phyloP scores from a whole-genome alignment of 208 protist species.

The Leishmania arabica region DNA sequence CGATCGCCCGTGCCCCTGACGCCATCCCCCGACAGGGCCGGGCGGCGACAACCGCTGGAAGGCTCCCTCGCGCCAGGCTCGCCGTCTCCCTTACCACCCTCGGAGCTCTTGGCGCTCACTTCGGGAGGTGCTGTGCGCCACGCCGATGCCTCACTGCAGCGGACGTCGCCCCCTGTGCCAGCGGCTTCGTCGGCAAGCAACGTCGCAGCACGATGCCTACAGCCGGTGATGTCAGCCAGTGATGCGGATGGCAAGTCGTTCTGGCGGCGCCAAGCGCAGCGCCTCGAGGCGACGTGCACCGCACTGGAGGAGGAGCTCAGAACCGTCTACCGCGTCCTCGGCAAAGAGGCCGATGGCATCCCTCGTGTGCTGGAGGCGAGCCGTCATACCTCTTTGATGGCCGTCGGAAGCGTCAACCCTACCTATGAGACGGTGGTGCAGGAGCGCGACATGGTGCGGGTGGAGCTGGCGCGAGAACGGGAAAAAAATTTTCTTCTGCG shows the following conservation, averaged over 20 bases:
- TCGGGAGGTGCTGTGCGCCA: neutral
- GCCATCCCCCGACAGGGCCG: neutral
- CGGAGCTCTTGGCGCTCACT: neutral
- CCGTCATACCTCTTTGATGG: neutral
- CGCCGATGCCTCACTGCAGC: neutral
- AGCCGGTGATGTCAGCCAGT: neutral
- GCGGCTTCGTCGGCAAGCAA: neutral
- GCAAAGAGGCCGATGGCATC: neutral
- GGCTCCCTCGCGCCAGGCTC: neutral
- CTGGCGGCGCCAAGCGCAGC: constrained; percentile 30
- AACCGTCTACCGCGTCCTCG: constrained; percentile 16
- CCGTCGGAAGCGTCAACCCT: neutral
- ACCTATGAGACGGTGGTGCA: constrained; percentile 13
- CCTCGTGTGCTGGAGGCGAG: neutral
- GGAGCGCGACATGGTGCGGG: constrained; percentile 36
- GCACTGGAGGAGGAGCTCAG: constrained; percentile 18
- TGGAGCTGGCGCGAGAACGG: constrained; percentile 35
- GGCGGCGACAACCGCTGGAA: neutral
- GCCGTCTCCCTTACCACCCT: neutral
- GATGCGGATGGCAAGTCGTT: constrained; percentile 8
- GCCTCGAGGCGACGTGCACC: constrained; percentile 9
- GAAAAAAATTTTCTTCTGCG: constrained; percentile 39
- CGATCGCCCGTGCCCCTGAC: neutral
- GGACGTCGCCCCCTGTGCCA: neutral
- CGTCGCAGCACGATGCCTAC: neutral